Evolutionary conservation across 2,329 filamentous ascomycete species (phyloP), one percentile per base, ranked within the genome.

Genomic region (Bimuria novae-zelandiae): DNA sequence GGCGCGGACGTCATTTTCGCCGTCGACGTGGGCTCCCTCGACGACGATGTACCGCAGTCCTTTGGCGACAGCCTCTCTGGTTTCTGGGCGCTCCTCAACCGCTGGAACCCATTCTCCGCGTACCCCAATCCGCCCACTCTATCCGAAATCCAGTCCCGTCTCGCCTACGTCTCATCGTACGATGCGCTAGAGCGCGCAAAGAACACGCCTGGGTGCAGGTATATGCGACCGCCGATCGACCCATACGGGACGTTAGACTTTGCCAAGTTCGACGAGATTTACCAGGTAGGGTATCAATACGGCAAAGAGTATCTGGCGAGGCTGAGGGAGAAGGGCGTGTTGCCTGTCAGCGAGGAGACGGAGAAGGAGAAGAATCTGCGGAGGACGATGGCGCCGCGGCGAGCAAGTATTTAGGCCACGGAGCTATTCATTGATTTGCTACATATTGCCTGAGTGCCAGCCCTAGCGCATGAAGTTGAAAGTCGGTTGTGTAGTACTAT

Each of bases 181-280:
- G 94, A 97, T 72, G 94, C 94, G 22, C 80, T 99, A 22, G 94
- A 99, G 74, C 84, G 92, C 32, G 94, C 94, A 21, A 99, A 99
- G 80, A 88, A 82, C 4, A 93, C 89, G 67, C 86, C 91, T 0
- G 94, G 94, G 0, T 97, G 93, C 73, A 81, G 96, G 47, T 99
- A 99, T 74, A 96, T 99, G 90, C 85, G 94, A 1, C 95, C 95
- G 4, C 94, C 94, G 0, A 89, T 99, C 57, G 94, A 97, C 68
- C 82, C 85, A 1, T 99, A 96, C 64, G 94, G 92, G 4, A 99
- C 94, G 1, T 79, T 99, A 25, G 94, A 99, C 53, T 99, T 99
- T 78, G 90, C 87, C 56, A 97, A 96, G 74, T 99, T 99, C 73
- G 93, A 97, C 67, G 95, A 99, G 80, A 93, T 99, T 49, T 96